phyloP scores from a whole-genome alignment of 2,329 filamentous ascomycete species.

The Sarocladium oryzae region DNA sequence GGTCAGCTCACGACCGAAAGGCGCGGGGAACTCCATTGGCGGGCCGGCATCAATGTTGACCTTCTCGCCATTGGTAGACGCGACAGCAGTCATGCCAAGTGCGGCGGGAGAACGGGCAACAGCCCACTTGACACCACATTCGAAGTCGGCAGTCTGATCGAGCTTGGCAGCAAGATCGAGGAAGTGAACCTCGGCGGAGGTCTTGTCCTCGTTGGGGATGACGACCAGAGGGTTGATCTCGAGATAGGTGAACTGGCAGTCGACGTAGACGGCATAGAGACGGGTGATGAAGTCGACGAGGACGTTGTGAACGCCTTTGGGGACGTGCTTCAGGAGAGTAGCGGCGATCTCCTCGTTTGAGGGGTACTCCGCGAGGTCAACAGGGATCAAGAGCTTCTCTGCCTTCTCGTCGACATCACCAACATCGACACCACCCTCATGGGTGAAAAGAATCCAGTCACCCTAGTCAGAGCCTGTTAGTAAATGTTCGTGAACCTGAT shows the following conservation, averaged over 20 bases:
- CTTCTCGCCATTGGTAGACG: constrained; percentile 60
- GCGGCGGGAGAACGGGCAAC: constrained; percentile 86
- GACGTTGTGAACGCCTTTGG: constrained; percentile 93
- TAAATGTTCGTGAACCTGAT: too few species aligned
- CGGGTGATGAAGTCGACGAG: constrained; percentile 98
- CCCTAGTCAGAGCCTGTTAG: constrained; percentile 52
- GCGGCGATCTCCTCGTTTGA: constrained; percentile 90
- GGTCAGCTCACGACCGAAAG: constrained; percentile 95
- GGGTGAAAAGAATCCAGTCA: constrained; percentile 99
- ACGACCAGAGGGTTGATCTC: constrained; percentile 99
- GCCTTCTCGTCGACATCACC: constrained; percentile 98
- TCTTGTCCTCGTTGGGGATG: constrained; percentile 87
- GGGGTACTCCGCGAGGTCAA: constrained; percentile 89
- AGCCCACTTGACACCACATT: constrained; percentile 99
- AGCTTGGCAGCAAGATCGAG: constrained; percentile 97
- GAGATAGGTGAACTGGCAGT: constrained; percentile 99
- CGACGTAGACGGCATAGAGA: constrained; percentile 97
- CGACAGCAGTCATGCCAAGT: constrained; percentile 70
- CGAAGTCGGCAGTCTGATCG: constrained; percentile 98
- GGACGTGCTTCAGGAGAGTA: constrained; percentile 84
- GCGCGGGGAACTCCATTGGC: constrained; percentile 97
- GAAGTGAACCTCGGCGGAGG: constrained; percentile 94
- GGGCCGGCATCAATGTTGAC: constrained; percentile 93
- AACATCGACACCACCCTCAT: constrained; percentile 99
- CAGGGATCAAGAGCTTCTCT: constrained; percentile 95